Evolutionary conservation across 768 basidiomycete species (phyloP), one percentile per base, ranked within the genome.

Genomic region (Boletellus ananiceps): DNA sequence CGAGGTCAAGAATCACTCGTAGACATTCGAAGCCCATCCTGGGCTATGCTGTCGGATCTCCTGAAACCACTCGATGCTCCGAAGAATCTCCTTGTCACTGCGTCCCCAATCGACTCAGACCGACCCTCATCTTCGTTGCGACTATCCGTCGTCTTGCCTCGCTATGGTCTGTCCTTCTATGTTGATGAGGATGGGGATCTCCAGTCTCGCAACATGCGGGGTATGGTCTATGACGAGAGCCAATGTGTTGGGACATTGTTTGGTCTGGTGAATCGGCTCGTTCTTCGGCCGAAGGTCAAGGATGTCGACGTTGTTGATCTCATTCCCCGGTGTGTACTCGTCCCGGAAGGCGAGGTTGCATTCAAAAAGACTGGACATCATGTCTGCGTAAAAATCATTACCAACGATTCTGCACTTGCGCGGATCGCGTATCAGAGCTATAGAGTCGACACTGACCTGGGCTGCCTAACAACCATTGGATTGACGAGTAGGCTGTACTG

Each of bases 191-290:
- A 19, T 19, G 19, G 19, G 19, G 19, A 19, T 3, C 19, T 19
- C 19, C 19, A 19, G 19, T 76, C 69, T 36, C 60, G 46, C 13
- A 74, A 73, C 36, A 60, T 75, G 35, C 67, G 69, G 7, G 66
- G 61, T 14, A 75, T 74, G 66, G 57, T 72, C 13, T 60, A 77
- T 15, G 74, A 77, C 40, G 2, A 41, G 2, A 44, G 61, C 31
- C 78, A 78, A 49, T 74, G 64, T 1, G 57, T 60, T 3, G 75
- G 75, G 1, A 71, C 74, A 0, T 59, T 80, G 54, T 66, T 76
- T 34, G 79, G 78, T 9, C 55, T 80, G 31, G 27, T 39, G 32
- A 69, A 61, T 32, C 68, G 61, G 32, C 71, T 76, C 13, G 64
- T 79, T 4, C 66, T 78, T 33, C 63, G 73, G n/a, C 58, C 55